Conservation (phyloP, 345 rosid species). For the Eucalyptus pumila region DNA sequence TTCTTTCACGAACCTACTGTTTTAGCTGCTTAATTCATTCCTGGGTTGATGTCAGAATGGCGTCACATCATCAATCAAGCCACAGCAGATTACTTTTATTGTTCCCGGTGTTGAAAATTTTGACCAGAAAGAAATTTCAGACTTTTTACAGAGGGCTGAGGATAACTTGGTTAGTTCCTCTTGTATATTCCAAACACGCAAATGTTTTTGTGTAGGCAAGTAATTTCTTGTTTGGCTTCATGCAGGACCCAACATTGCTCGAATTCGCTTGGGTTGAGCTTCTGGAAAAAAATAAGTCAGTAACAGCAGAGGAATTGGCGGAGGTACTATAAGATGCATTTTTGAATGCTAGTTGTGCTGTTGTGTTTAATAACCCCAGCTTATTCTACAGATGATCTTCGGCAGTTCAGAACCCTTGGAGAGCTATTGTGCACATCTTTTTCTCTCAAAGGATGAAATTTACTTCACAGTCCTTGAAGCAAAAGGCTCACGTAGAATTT, state of each 20-base stretch:
- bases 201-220: not conserved
- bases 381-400: conserved; percentile 64
- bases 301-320: conserved; percentile 79
- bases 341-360: not conserved
- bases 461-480: conserved; percentile 59
- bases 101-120: conserved; percentile 76
- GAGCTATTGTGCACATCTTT: conserved; percentile 86
- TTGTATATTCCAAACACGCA: not conserved
- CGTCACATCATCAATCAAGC: conserved; percentile 60
- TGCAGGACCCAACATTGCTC: conserved; percentile 72
- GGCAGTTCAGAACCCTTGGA: conserved; percentile 77
- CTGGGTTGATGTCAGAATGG: conserved; percentile 53
- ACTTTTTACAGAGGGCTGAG: conserved; percentile 51
- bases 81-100: conserved; percentile 76
- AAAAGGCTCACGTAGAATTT: conserved; percentile 59
- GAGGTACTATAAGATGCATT: conserved; percentile 42
- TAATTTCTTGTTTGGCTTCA: not conserved
- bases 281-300: conserved; percentile 73
- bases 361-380: conserved; percentile 13
- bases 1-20: not conserved
- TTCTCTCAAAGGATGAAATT: conserved; percentile 76
- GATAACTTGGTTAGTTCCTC: conserved; percentile 52
- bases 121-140: conserved; percentile 48
- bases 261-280: conserved; percentile 98
- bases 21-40: not conserved